phyloP scores from a whole-genome alignment of 768 basidiomycete genomes.

The Paxillus involutus region DNA sequence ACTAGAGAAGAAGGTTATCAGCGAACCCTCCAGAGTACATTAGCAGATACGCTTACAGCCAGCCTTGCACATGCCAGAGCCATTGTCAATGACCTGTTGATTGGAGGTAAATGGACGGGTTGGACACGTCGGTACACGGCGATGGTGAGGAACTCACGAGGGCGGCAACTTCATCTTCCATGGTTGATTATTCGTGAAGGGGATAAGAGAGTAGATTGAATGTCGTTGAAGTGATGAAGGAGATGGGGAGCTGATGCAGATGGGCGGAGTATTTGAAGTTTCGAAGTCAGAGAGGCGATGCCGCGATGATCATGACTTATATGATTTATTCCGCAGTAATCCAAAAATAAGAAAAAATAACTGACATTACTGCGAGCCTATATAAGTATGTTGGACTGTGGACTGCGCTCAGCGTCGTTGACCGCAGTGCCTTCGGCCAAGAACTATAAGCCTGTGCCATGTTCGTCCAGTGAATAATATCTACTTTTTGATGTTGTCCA shows the following conservation, averaged over 20 bases:
- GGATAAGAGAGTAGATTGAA: constrained; percentile 13
- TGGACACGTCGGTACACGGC: constrained; percentile 1
- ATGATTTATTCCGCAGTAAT: constrained; percentile 3
- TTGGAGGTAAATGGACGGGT: background rate
- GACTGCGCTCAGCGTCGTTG: background rate
- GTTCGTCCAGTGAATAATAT: no score
- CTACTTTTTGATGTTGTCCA: no score
- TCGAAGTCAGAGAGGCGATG: constrained; percentile 14
- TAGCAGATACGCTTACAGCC: constrained; percentile 67
- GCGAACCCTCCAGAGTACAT: constrained; percentile 13
- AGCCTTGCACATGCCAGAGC: constrained; percentile 99
- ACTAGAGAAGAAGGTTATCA: constrained; percentile 39
- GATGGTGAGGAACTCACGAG: constrained; percentile 34
- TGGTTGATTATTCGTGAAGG: constrained; percentile 30
- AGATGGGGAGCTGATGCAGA: constrained; percentile 19
- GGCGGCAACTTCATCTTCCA: constrained; percentile 70
- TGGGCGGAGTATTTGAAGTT: constrained; percentile 27
- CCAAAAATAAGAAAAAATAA: constrained; percentile 22
- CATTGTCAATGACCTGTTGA: constrained; percentile 83
- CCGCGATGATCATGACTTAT: background rate
- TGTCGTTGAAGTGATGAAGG: constrained; percentile 17
- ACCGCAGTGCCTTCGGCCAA: background rate
- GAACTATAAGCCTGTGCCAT: no score
- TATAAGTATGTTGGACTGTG: background rate
- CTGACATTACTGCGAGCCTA: background rate